Conservation (phyloP, 805 yeast genomes). For the Candida suzukii region DNA sequence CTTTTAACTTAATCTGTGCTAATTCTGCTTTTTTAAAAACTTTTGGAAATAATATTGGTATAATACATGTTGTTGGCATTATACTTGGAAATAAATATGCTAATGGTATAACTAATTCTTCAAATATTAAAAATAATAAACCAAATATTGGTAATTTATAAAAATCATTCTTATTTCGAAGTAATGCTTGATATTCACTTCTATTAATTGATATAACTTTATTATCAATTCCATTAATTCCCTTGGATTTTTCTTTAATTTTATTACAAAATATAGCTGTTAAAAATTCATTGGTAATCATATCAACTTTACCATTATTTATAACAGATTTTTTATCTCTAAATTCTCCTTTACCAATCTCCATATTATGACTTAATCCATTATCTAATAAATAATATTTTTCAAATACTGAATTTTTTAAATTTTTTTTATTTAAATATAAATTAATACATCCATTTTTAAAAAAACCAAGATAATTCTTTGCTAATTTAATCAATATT, state of each 20-base stretch:
- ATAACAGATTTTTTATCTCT: conserved; percentile 14
- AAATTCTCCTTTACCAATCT: conserved; percentile 18
- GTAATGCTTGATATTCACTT: conserved; percentile 40
- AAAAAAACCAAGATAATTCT: conserved; percentile 39
- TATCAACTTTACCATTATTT: conserved; percentile 6
- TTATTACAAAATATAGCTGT: conserved; percentile 16
- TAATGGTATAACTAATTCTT: conserved; percentile 49
- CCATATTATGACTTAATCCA: conserved; percentile 14
- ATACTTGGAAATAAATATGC: conserved; percentile 47
- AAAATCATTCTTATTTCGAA: conserved; percentile 44
- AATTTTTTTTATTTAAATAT: conserved; percentile 35
- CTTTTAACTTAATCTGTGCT: background rate
- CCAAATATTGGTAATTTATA: conserved; percentile 54
- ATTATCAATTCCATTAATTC: too few species aligned
- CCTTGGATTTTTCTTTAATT: conserved; percentile 3
- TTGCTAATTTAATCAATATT: conserved; percentile 3
- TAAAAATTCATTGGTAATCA: conserved; percentile 18
- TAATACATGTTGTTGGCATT: conserved; percentile 55
- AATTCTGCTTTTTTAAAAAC: background rate
- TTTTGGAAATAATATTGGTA: conserved; percentile 39
- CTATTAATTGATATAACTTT: conserved; percentile 27
- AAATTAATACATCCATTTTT: conserved; percentile 50
- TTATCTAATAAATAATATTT: conserved; percentile 22
- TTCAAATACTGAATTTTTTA: conserved; percentile 19
- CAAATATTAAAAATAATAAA: conserved; percentile 42